Percentiles rank a stretch among this genome's conserved stretches.
Evolutionary conservation across 805 yeast species (phyloP).

Genomic region (Teunomyces lycoperdinae): DNA sequence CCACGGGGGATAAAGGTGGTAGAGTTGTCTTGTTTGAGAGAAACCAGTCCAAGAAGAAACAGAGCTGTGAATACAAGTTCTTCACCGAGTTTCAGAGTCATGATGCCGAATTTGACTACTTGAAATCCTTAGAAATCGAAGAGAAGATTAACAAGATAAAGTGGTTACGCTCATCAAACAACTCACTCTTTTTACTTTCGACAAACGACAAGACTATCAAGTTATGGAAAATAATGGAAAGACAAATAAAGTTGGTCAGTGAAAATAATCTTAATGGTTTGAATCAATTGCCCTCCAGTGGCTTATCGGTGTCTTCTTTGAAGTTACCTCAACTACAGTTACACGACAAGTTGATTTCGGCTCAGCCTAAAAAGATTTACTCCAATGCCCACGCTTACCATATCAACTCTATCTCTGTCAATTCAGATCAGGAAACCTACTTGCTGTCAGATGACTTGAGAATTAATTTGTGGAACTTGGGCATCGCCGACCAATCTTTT

Average conservation of each 20-base stretch:
- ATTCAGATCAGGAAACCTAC: conserved; percentile 94
- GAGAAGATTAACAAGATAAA: conserved; percentile 97
- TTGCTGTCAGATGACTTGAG: conserved; percentile 91
- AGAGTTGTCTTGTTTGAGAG: conserved; percentile 94
- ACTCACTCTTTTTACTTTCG: conserved; percentile 84
- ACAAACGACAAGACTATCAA: conserved; percentile 98
- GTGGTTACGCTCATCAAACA: conserved; percentile 88
- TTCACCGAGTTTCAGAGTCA: conserved; percentile 97
- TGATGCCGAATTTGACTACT: conserved; percentile 97
- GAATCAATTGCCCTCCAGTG: conserved; percentile 21
- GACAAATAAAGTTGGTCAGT: conserved; percentile 84
- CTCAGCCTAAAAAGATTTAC: conserved; percentile 87
- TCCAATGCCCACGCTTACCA: conserved; percentile 98
- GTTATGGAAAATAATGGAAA: conserved; percentile 93
- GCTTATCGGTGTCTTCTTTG: conserved; percentile 41
- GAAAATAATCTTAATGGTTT: conserved; percentile 68
- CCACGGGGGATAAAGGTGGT: conserved; percentile 99
- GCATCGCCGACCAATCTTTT: conserved; percentile 90
- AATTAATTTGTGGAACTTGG: conserved; percentile 92
- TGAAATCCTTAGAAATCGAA: conserved; percentile 93
- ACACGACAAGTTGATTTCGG: conserved; percentile 93
- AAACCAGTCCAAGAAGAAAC: conserved; percentile 63
- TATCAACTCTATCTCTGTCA: conserved; percentile 91
- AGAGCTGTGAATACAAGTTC: conserved; percentile 83
- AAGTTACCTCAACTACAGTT: conserved; percentile 85